Conservation (phyloP, 352 stramenopile genomes). For the Phytopythium kandeliae region DNA sequence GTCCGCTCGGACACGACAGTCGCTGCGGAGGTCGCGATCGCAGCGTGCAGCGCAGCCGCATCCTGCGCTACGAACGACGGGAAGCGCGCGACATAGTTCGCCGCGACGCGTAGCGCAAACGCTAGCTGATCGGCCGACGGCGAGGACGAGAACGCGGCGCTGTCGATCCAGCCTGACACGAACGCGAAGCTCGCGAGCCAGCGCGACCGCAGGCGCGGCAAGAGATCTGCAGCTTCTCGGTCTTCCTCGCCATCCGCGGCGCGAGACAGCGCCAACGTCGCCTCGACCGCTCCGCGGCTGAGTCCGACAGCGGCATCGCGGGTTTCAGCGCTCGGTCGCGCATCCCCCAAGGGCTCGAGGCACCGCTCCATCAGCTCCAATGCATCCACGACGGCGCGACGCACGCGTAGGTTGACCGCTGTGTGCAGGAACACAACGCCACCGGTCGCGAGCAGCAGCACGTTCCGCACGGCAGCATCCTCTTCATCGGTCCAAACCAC, state of each 20-base stretch:
- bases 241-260: conserved; percentile 10
- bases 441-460: conserved; percentile 34
- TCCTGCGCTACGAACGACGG: conserved; percentile 22
- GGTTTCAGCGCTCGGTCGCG: background rate
- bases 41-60: conserved; percentile 31
- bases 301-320: conserved; percentile 28
- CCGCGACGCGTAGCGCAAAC: conserved; percentile 34
- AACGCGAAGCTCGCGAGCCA: conserved; percentile 25
- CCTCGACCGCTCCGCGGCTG: conserved; percentile 35
- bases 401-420: conserved; percentile 20
- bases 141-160: conserved; percentile 8
- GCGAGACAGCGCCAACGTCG: conserved; percentile 33
- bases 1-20: conserved; percentile 13
- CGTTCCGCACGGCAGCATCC: conserved; percentile 25
- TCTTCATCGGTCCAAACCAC: conserved; percentile 1
- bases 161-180: conserved; percentile 25
- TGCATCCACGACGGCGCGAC: conserved; percentile 26
- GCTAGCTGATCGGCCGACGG: conserved; percentile 15
- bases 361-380: conserved; percentile 26
- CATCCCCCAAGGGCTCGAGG: conserved; percentile 21
- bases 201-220: conserved; percentile 15
- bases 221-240: background rate
- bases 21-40: conserved; percentile 14
- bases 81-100: conserved; percentile 29
- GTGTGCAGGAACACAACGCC: conserved; percentile 50